Conservation (phyloP, 2,329 filamentous ascomycete species). For the Penicillium sp. region DNA sequence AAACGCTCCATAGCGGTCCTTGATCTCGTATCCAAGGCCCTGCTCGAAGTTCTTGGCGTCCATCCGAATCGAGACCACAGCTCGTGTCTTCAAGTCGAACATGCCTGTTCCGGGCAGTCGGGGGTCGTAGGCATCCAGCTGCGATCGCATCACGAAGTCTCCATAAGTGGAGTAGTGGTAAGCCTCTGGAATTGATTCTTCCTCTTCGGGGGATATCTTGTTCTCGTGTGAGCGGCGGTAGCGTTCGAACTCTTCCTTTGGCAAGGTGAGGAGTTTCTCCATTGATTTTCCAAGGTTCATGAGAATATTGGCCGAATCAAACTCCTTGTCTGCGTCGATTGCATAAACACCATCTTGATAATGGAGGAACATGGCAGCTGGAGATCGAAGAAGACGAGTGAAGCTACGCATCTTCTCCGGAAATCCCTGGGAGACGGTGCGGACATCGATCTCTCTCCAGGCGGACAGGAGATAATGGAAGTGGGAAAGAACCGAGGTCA, state of each 20-base stretch:
- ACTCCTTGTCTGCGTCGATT: constrained; percentile 95
- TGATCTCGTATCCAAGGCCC: constrained; percentile 86
- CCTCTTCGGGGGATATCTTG: constrained; percentile 68
- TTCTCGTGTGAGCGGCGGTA: constrained; percentile 73
- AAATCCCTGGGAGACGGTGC: constrained; percentile 71
- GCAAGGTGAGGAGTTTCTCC: constrained; percentile 89
- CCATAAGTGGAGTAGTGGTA: constrained; percentile 87
- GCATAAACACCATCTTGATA: constrained; percentile 86
- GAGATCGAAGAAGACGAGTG: constrained; percentile 72
- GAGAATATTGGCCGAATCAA: constrained; percentile 80
- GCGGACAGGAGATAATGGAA: constrained; percentile 89
- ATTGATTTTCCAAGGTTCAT: constrained; percentile 94
- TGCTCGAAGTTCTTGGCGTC: constrained; percentile 71
- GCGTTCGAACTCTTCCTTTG: constrained; percentile 81
- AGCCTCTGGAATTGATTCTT: constrained; percentile 72
- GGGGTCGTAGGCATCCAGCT: constrained; percentile 86
- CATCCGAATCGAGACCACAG: constrained; percentile 91
- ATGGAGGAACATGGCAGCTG: constrained; percentile 79
- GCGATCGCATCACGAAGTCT: constrained; percentile 91
- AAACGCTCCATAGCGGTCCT: constrained; percentile 72
- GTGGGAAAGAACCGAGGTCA: constrained; percentile 84
- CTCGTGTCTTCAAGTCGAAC: constrained; percentile 95
- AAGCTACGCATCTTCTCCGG: constrained; percentile 65
- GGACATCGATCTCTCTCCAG: constrained; percentile 74
- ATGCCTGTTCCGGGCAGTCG: constrained; percentile 88